A percentile compares a stretch with the other conserved stretches of the same genome.
Conservation (phyloP, 345 rosid species). For the Microcos paniculata region DNA sequence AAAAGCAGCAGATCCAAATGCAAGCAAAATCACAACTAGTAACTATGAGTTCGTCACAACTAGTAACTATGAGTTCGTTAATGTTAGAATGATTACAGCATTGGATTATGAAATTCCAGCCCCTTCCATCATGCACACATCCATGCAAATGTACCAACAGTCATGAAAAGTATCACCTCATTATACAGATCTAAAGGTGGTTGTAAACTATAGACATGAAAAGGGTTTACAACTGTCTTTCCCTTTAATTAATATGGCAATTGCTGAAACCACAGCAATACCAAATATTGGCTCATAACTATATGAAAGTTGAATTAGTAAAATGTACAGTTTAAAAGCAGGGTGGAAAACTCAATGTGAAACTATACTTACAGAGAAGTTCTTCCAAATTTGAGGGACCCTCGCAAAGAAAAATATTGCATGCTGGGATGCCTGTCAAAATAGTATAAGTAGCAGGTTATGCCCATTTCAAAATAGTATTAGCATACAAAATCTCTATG, state of each 20-base stretch:
- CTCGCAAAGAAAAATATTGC: constrained; percentile 87
- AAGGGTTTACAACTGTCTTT: neutral
- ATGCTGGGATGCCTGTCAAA: constrained; percentile 85
- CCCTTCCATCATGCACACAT: neutral
- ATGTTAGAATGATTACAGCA: neutral
- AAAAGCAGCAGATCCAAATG: neutral
- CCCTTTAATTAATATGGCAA: neutral
- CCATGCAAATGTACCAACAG: neutral
- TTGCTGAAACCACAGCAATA: neutral
- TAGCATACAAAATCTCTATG: neutral
- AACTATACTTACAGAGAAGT: constrained; percentile 35
- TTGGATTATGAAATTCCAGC: neutral
- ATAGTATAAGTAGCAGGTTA: constrained; percentile 12
- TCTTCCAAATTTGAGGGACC: constrained; percentile 94
- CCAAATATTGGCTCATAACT: neutral
- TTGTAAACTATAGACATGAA: neutral
- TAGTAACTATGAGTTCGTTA: neutral
- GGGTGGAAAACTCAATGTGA: neutral
- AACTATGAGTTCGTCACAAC: neutral
- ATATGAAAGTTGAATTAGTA: neutral
- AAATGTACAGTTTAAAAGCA: neutral
- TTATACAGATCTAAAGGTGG: neutral
- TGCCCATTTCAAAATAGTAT: neutral
- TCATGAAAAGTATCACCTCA: neutral
- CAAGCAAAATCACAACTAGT: neutral